These are phyloP conservation scores for Cubamyces sp. DNA, from an alignment of 768 basidiomycete genomes.

Conservation along the genomic window DNA sequence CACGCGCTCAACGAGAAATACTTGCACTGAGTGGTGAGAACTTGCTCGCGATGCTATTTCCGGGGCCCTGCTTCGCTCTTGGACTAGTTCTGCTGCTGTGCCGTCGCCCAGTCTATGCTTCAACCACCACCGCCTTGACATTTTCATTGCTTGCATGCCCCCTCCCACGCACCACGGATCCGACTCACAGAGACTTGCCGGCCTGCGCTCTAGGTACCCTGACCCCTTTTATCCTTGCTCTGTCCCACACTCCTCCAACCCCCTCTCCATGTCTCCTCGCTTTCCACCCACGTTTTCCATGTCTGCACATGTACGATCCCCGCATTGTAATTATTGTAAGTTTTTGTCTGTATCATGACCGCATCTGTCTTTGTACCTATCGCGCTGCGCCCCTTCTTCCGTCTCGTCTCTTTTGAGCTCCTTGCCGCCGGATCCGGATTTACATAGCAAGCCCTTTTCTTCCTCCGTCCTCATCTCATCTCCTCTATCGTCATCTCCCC, in stretches of 20 bases:
- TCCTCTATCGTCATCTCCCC: not conserved
- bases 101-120: not conserved
- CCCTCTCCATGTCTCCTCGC: not conserved
- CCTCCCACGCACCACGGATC: not conserved
- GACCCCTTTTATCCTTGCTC: not conserved
- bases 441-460: not conserved
- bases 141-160: too few species aligned
- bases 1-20: slow-evolving; percentile 89
- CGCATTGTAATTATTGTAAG: slow-evolving; percentile 16
- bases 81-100: not conserved
- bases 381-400: not conserved
- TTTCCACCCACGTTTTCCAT: not conserved
- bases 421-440: not conserved
- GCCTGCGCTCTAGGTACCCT: not conserved
- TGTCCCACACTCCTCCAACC: not conserved
- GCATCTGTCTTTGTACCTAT: not conserved
- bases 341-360: slow-evolving; percentile 12
- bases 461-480: not conserved
- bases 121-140: too few species aligned
- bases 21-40: slow-evolving; percentile 40
- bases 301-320: slow-evolving; percentile 11
- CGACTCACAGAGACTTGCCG: not conserved
- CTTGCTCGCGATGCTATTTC: too few species aligned
- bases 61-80: not conserved
- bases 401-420: not conserved